Percentiles rank a stretch among this genome's conserved stretches.
Evolutionary conservation across 805 yeast species (phyloP).

Genomic region (Metschnikowia aberdeeniae): DNA sequence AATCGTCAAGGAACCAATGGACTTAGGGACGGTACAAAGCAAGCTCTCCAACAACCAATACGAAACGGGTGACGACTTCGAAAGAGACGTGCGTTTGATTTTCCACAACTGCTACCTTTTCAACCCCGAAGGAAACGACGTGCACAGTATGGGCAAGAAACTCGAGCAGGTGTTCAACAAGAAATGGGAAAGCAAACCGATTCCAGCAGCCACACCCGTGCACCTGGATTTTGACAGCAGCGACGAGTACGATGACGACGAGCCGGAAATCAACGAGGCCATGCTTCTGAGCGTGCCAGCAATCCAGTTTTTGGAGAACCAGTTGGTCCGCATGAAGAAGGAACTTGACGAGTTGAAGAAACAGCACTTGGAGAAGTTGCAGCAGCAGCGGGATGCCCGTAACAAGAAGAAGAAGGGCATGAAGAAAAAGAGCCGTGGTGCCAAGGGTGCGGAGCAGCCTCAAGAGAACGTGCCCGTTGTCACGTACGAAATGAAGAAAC

Average conservation of each 20-base stretch:
- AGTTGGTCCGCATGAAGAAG: constrained; percentile 76
- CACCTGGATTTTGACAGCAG: constrained; percentile 44
- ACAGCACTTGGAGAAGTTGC: constrained; percentile 65
- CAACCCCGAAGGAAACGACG: constrained; percentile 97
- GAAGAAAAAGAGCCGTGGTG: constrained; percentile 27
- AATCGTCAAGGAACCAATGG: constrained; percentile 91
- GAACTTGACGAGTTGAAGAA: constrained; percentile 80
- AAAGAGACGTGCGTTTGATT: constrained; percentile 73
- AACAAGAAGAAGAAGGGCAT: constrained; percentile 37
- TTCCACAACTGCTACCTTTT: constrained; percentile 86
- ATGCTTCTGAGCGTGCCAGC: constrained; percentile 77
- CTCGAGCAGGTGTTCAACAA: constrained; percentile 82
- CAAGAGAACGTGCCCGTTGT: constrained; percentile 42
- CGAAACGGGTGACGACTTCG: constrained; percentile 85
- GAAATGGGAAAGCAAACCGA: constrained; percentile 73
- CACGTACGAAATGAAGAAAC: constrained; percentile 95
- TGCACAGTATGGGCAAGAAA: constrained; percentile 90
- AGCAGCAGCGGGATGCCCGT: constrained; percentile 57
- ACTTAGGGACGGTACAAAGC: constrained; percentile 75
- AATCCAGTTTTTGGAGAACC: constrained; percentile 82
- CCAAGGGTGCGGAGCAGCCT: constrained; percentile 21
- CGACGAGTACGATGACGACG: constrained; percentile 51
- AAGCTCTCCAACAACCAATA: constrained; percentile 84
- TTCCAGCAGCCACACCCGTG: constrained; percentile 63
- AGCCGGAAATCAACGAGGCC: constrained; percentile 51